These are phyloP conservation scores for Chlorella sorokiniana DNA, from an alignment of 139 green algal species.

Conservation along the genomic window DNA sequence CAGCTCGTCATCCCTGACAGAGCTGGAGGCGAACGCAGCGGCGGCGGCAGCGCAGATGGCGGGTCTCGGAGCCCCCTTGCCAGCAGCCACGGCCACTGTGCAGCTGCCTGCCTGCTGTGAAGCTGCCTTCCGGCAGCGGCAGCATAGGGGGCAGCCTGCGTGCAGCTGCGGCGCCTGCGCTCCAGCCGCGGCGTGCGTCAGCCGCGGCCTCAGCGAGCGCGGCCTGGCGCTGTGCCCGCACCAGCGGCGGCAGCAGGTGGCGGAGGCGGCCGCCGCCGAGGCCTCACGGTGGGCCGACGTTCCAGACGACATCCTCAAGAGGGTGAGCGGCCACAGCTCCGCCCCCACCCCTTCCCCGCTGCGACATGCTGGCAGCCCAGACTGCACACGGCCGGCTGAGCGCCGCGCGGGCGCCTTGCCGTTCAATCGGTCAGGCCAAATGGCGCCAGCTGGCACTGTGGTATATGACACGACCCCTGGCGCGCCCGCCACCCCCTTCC, in stretches of 20 bases:
- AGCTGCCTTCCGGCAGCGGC: too few species aligned
- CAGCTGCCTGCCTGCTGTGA: too few species aligned
- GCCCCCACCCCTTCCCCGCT: too few species aligned
- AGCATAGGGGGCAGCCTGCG: not conserved
- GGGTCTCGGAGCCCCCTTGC: too few species aligned
- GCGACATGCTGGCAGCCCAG: too few species aligned
- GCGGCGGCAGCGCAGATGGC: not conserved
- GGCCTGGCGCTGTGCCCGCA: not conserved
- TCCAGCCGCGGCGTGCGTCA: too few species aligned
- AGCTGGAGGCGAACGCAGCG: not conserved
- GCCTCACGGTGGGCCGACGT: not conserved
- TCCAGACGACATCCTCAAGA: not conserved
- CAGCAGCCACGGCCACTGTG: too few species aligned
- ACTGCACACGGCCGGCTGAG: too few species aligned
- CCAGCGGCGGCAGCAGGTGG: not conserved
- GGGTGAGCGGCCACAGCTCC: not conserved
- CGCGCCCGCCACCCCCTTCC: not conserved
- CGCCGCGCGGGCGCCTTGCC: too few species aligned
- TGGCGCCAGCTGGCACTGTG: not conserved
- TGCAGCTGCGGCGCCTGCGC: too few species aligned
- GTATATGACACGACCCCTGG: not conserved
- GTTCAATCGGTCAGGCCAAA: too few species aligned
- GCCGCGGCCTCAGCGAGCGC: too few species aligned
- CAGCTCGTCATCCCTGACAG: slow-evolving; percentile 18
- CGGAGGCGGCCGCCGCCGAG: not conserved